Evolutionary conservation across 2,329 filamentous ascomycete genomes (phyloP).

Genomic region (Lasiodiplodia citricola): DNA sequence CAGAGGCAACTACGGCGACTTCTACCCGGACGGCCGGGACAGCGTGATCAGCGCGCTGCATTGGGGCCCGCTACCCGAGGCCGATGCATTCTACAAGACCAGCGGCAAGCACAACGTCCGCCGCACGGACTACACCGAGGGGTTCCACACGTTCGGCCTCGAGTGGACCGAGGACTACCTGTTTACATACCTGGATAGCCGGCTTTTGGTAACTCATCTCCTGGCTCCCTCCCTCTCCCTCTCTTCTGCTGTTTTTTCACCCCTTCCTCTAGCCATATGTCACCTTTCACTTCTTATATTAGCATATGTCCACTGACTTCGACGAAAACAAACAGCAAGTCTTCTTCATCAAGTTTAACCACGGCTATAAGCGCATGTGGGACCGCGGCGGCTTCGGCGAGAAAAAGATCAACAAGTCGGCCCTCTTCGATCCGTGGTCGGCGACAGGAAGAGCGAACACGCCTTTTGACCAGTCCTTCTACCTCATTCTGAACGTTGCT

Average conservation of each 20-base stretch:
- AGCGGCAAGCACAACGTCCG: slow-evolving; percentile 29
- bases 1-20: slow-evolving; percentile 53
- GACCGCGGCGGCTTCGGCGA: slow-evolving; percentile 44
- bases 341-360: slow-evolving; percentile 25
- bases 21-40: slow-evolving; percentile 50
- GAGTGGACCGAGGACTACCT: slow-evolving; percentile 61
- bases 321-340: slow-evolving; percentile 23
- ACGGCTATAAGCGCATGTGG: slow-evolving; percentile 43
- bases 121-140: slow-evolving; percentile 40
- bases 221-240: neutral
- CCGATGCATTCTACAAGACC: slow-evolving; percentile 40
- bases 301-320: neutral
- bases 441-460: slow-evolving; percentile 42
- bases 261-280: neutral
- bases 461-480: slow-evolving; percentile 50
- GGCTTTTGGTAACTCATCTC: slow-evolving; percentile 34
- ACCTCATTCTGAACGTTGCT: slow-evolving; percentile 37
- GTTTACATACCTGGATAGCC: slow-evolving; percentile 59
- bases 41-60: slow-evolving; percentile 53
- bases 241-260: neutral
- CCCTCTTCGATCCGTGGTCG: slow-evolving; percentile 45
- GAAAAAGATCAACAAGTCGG: slow-evolving; percentile 41
- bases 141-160: slow-evolving; percentile 60
- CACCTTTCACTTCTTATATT: too few relatives aligned
- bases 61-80: slow-evolving; percentile 48